A percentile compares a stretch with the other conserved stretches of the same genome.
Evolutionary conservation across 1,284 basidiomycete species (phyloP).

Genomic region (Waitea zeae): DNA sequence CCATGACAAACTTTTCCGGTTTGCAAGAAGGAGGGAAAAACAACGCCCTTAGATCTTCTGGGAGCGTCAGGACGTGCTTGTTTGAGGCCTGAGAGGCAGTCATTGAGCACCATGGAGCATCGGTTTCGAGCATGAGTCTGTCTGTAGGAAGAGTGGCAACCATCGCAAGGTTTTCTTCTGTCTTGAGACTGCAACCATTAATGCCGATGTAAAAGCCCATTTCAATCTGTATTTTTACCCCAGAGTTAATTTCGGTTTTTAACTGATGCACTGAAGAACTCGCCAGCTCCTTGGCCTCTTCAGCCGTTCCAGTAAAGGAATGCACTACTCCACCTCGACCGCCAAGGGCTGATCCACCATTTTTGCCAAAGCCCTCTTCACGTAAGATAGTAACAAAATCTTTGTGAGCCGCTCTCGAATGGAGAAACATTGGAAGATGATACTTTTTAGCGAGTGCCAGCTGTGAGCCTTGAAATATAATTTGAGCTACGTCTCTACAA

Average conservation of each 20-base stretch:
- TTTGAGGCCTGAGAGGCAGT: conserved; percentile 65
- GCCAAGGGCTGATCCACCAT: conserved; percentile 35
- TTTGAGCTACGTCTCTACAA: conserved; percentile 1
- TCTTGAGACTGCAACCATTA: conserved; percentile 80
- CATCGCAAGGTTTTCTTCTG: conserved; percentile 48
- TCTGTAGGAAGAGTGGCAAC: conserved; percentile 45
- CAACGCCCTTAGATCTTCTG: conserved; percentile 24
- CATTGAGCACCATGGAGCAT: conserved; percentile 76
- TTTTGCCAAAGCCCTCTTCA: conserved; percentile 44
- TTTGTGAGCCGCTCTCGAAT: conserved; percentile 60
- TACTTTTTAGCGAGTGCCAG: conserved; percentile 56
- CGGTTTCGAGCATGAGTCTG: conserved; percentile 68
- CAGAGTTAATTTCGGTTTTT: too few species aligned
- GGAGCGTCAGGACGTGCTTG: conserved; percentile 33
- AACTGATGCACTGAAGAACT: conserved; percentile 12
- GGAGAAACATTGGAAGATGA: conserved; percentile 70
- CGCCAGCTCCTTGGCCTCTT: conserved; percentile 59
- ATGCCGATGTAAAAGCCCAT: conserved; percentile 21
- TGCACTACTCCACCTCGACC: conserved; percentile 69
- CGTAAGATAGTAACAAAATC: conserved; percentile 58
- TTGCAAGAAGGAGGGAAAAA: conserved; percentile 42
- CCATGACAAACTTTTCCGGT: conserved; percentile 63
- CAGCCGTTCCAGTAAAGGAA: conserved; percentile 62
- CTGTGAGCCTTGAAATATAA: conserved; percentile 27
- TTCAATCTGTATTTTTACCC: conserved; percentile 4